Evolutionary conservation across 2,329 filamentous ascomycete species (phyloP).

Genomic region (Sordariomycetes sp.): DNA sequence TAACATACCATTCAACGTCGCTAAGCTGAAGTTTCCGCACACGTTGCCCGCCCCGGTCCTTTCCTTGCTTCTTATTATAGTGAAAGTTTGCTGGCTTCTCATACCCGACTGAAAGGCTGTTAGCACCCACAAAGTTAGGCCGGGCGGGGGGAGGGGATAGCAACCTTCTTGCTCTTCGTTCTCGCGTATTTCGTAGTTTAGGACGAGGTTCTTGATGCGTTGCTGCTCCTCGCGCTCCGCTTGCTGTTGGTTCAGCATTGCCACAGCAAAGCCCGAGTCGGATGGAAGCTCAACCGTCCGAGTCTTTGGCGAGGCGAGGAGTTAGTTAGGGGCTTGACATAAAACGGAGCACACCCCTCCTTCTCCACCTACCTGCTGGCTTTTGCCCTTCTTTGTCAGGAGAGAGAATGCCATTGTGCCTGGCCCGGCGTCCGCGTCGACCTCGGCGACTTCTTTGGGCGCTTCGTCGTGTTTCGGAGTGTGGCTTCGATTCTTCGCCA

Average conservation of each 20-base stretch:
- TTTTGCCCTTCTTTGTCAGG: conserved; percentile 90
- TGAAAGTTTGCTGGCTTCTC: conserved; percentile 37
- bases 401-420: conserved; percentile 92
- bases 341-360: neutral
- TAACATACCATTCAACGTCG: conserved; percentile 86
- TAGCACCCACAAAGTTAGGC: conserved; percentile 37
- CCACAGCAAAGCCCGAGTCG: conserved; percentile 88
- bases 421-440: no score
- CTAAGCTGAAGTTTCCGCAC: conserved; percentile 86
- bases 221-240: conserved; percentile 94
- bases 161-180: conserved; percentile 69
- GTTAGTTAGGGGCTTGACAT: neutral
- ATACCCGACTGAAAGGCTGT: conserved; percentile 22
- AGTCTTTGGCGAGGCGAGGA: conserved; percentile 44
- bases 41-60: conserved; percentile 66
- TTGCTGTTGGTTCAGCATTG: conserved; percentile 92
- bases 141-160: conserved; percentile 20
- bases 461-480: conserved; percentile 17
- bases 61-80: conserved; percentile 42
- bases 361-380: conserved; percentile 60
- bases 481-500: conserved; percentile 54
- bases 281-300: conserved; percentile 82
- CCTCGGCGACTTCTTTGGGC: neutral
- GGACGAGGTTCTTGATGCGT: conserved; percentile 92
- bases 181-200: conserved; percentile 91